A percentile compares a stretch with the other conserved stretches of the same genome.
Conservation (phyloP, 2,329 filamentous ascomycete species). For the Aspergillus oerlinghausenensis region DNA sequence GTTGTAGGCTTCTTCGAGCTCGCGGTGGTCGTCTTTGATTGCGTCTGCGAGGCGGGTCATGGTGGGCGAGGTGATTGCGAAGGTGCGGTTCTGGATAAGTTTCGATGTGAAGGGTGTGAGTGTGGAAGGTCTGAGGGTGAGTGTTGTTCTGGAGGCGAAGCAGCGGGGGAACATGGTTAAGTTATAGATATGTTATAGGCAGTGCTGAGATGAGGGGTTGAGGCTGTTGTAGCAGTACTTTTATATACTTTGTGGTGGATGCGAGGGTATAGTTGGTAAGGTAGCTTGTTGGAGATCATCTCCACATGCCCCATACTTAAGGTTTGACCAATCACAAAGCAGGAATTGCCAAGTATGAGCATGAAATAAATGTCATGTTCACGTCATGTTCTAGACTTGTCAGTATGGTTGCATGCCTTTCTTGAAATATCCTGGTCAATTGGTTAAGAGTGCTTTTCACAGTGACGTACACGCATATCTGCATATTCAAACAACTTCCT, state of each 20-base stretch:
- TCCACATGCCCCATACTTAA: background rate
- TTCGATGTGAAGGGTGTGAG: background rate
- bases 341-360: background rate
- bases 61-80: background rate
- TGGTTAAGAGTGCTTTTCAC: background rate
- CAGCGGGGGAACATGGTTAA: background rate
- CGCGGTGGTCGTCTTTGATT: background rate
- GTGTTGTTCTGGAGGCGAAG: background rate
- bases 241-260: background rate
- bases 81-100: background rate
- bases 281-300: background rate
- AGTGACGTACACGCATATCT: background rate
- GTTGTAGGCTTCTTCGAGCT: background rate
- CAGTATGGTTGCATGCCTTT: background rate
- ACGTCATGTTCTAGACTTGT: background rate
- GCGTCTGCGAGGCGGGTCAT: background rate
- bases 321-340: background rate
- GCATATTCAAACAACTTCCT: too few relatives aligned
- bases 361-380: background rate
- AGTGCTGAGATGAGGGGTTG: too few relatives aligned
- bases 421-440: background rate
- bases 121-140: background rate
- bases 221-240: background rate
- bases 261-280: background rate
- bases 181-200: too few relatives aligned